A percentile compares a stretch with the other conserved stretches of the same genome.
Conservation (phyloP, 768 basidiomycete genomes). For the Tylopilus subfusipes region DNA sequence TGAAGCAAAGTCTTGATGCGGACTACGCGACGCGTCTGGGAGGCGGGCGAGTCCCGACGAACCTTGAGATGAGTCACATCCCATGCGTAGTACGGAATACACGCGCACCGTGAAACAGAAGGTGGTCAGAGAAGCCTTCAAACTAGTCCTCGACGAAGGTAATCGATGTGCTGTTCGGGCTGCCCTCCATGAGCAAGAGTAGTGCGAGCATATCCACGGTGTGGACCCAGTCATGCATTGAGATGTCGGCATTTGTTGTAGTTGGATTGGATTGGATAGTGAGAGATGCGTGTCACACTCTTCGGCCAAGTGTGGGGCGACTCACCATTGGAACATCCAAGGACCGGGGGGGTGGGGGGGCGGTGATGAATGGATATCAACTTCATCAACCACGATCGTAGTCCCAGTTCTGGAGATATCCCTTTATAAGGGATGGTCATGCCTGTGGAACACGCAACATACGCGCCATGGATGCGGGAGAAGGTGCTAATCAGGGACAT, state of each 20-base stretch:
- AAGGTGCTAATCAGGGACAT: no score
- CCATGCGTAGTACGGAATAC: neutral
- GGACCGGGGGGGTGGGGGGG: conserved; percentile 43
- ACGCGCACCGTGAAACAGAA: neutral
- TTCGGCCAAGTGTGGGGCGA: neutral
- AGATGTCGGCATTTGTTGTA: conserved; percentile 25
- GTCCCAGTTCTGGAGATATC: neutral
- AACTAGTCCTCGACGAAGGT: neutral
- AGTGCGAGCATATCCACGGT: neutral
- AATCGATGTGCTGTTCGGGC: neutral
- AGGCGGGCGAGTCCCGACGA: no score
- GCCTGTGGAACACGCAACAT: neutral
- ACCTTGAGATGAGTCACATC: neutral
- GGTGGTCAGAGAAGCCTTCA: neutral
- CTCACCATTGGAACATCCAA: conserved; percentile 45
- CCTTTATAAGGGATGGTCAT: neutral
- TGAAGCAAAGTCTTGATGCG: no score
- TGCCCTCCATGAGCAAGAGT: neutral
- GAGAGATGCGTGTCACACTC: neutral
- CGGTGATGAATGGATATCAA: conserved; percentile 6
- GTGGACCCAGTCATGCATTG: neutral
- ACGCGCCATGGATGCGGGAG: neutral
- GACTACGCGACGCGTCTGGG: no score
- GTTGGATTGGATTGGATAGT: conserved; percentile 14
- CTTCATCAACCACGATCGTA: neutral